These are phyloP conservation scores for Erodium moschatum DNA, from an alignment of 441 rosid species.

Conservation along the genomic window DNA sequence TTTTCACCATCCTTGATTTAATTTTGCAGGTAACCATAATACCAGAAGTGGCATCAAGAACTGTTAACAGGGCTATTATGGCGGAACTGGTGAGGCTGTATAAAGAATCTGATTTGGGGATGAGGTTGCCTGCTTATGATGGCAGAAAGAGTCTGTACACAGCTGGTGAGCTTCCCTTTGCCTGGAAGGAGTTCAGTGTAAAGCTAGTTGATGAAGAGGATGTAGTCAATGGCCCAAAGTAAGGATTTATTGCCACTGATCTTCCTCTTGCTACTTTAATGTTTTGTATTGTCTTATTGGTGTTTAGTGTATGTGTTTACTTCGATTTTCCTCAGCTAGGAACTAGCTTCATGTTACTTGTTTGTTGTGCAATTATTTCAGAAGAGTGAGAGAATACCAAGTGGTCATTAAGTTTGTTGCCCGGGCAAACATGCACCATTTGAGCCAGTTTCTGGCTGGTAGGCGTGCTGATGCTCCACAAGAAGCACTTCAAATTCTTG, in stretches of 20 bases:
- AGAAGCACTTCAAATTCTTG: slow-evolving; percentile 84
- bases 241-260: slow-evolving; percentile 21
- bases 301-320: neutral
- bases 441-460: slow-evolving; percentile 80
- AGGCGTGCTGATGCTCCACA: slow-evolving; percentile 84
- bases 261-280: slow-evolving; percentile 11
- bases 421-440: slow-evolving; percentile 76
- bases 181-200: slow-evolving; percentile 72
- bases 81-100: slow-evolving; percentile 80
- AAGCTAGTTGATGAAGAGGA: slow-evolving; percentile 75
- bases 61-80: slow-evolving; percentile 76
- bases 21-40: slow-evolving; percentile 77
- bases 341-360: slow-evolving; percentile 10
- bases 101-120: slow-evolving; percentile 80
- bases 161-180: slow-evolving; percentile 88
- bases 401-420: slow-evolving; percentile 83
- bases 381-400: slow-evolving; percentile 71
- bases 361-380: slow-evolving; percentile 24
- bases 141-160: slow-evolving; percentile 93
- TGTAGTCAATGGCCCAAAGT: slow-evolving; percentile 78
- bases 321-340: too few species aligned
- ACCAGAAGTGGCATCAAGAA: slow-evolving; percentile 83
- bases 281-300: slow-evolving; percentile 6
- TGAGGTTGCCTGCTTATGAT: slow-evolving; percentile 89
- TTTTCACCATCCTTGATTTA: slow-evolving; percentile 30